Percentiles rank a stretch among this genome's conserved stretches.
Evolutionary conservation across 2,329 filamentous ascomycete species (phyloP).

Genomic region (Xylariaceae sp.): DNA sequence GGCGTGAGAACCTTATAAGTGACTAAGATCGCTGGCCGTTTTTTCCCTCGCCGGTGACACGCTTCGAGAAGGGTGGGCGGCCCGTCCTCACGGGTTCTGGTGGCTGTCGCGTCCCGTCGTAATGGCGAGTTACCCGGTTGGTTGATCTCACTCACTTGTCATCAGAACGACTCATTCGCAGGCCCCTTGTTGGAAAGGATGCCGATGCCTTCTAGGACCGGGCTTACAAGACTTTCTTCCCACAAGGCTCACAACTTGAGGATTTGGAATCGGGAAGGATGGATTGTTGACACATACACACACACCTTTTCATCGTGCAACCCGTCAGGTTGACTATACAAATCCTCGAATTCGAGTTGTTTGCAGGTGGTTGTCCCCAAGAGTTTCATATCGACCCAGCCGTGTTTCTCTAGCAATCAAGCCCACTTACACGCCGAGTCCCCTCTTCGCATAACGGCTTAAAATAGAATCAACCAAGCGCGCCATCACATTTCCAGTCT

Average conservation of each 20-base stretch:
- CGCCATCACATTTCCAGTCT: not conserved
- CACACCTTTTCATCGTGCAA: too few relatives aligned
- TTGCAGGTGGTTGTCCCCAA: too few relatives aligned
- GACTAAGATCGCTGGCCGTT: not conserved
- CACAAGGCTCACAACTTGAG: too few relatives aligned
- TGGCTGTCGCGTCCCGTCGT: constrained; percentile 20
- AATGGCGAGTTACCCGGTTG: constrained; percentile 18
- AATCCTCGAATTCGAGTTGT: too few relatives aligned
- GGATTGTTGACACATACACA: too few relatives aligned
- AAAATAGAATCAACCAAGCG: not conserved
- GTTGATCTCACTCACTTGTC: constrained; percentile 8
- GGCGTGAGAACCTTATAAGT: constrained; percentile 27
- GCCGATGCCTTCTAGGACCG: not conserved
- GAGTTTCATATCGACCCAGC: too few relatives aligned
- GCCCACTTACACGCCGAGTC: not conserved
- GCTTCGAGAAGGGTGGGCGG: constrained; percentile 18
- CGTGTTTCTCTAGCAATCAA: too few relatives aligned
- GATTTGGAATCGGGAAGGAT: too few relatives aligned
- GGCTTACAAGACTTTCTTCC: not conserved
- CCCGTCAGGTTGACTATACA: too few relatives aligned
- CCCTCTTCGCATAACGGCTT: not conserved
- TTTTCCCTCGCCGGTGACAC: constrained; percentile 8
- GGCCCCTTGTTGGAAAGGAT: not conserved
- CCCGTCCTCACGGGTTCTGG: constrained; percentile 19
- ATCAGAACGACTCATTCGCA: constrained; percentile 16